A percentile compares a stretch with the other conserved stretches of the same genome.
phyloP scores from a whole-genome alignment of 805 yeast genomes.

The Candida tallmaniae region DNA sequence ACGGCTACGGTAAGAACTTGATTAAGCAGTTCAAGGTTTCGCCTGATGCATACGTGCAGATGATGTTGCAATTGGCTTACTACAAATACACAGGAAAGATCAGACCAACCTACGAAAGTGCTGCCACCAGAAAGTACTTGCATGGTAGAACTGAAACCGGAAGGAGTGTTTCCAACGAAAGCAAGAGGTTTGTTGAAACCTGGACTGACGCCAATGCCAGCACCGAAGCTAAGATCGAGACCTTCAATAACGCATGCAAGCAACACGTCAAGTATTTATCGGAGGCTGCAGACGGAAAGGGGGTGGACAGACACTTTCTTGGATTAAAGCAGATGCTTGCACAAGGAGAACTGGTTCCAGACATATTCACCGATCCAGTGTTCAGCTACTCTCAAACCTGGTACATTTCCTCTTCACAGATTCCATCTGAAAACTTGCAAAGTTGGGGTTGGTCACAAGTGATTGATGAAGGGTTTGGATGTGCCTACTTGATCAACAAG shows the following conservation, averaged over 20 bases:
- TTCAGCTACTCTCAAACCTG: conserved; percentile 75
- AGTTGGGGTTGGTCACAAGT: conserved; percentile 98
- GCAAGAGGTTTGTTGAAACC: conserved; percentile 63
- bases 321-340: conserved; percentile 75
- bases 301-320: conserved; percentile 90
- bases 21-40: conserved; percentile 82
- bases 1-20: conserved; percentile 79
- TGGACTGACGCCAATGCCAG: conserved; percentile 59
- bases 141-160: conserved; percentile 95
- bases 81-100: conserved; percentile 74
- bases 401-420: conserved; percentile 86
- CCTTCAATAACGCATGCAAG: conserved; percentile 67
- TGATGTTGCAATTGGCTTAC: conserved; percentile 87
- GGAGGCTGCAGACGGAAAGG: conserved; percentile 79
- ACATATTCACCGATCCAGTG: conserved; percentile 69
- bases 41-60: conserved; percentile 92
- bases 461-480: conserved; percentile 87
- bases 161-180: conserved; percentile 73
- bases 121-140: conserved; percentile 84
- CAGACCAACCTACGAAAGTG: conserved; percentile 93
- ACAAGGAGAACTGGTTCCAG: conserved; percentile 58
- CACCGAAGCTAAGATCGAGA: conserved; percentile 52
- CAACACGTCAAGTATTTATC: conserved; percentile 72
- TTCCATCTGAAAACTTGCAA: conserved; percentile 74
- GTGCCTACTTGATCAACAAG: conserved; percentile 87